Conservation (phyloP, 768 basidiomycete species). For the Lepiota venenata region DNA sequence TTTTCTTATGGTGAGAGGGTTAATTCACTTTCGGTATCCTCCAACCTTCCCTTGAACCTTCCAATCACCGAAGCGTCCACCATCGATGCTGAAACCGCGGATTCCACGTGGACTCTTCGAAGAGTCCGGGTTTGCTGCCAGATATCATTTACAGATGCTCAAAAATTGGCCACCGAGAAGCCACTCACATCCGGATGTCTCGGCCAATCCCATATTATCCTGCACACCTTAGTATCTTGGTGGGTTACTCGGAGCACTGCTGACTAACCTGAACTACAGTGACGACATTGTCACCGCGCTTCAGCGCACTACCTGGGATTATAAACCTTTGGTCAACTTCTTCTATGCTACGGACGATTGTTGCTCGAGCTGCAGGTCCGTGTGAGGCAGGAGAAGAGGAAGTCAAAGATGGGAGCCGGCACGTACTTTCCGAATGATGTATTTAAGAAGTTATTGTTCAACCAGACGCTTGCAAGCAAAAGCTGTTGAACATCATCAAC, state of each 20-base stretch:
- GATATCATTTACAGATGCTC: neutral
- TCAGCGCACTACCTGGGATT: slow-evolving; percentile 52
- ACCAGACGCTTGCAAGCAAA: slow-evolving; percentile 84
- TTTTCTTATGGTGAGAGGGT: neutral
- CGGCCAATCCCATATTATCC: slow-evolving; percentile 82
- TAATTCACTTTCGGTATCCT: slow-evolving; percentile 57
- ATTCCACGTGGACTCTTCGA: slow-evolving; percentile 78
- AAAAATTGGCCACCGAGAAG: neutral
- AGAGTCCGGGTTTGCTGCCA: slow-evolving; percentile 39
- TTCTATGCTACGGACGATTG: slow-evolving; percentile 51
- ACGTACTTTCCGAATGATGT: slow-evolving; percentile 75
- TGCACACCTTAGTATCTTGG: slow-evolving; percentile 19
- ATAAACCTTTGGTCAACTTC: slow-evolving; percentile 67
- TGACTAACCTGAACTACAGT: slow-evolving; percentile 67
- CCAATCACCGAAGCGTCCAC: slow-evolving; percentile 59
- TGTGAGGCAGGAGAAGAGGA: neutral
- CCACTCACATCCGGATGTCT: slow-evolving; percentile 45
- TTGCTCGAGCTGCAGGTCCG: slow-evolving; percentile 53
- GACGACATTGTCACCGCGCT: slow-evolving; percentile 66
- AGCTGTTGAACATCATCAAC: slow-evolving; percentile 33
- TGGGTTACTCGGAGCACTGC: neutral
- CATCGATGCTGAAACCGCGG: slow-evolving; percentile 68
- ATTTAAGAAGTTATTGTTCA: slow-evolving; percentile 67
- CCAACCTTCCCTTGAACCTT: slow-evolving; percentile 76
- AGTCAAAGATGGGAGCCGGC: neutral